Conservation (phyloP, 2,329 filamentous ascomycete genomes). For the Pezicula rhizophila region DNA sequence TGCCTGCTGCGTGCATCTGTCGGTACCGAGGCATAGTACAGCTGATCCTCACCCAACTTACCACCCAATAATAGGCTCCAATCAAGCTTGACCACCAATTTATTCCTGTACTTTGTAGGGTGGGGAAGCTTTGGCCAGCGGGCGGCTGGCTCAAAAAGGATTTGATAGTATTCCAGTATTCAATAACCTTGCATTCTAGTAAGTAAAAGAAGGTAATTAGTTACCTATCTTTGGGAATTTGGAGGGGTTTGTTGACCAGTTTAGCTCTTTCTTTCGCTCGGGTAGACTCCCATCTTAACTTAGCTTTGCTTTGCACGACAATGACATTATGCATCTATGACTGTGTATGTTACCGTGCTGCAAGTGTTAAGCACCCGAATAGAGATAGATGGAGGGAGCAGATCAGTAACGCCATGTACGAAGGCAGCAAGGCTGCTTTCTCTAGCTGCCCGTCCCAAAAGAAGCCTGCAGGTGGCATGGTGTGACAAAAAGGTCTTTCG, state of each 20-base stretch:
- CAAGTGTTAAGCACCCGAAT: conserved; percentile 19
- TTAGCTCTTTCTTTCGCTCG: neutral
- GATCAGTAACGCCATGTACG: neutral
- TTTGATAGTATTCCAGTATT: too few species aligned
- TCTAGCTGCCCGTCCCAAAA: neutral
- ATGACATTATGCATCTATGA: conserved; percentile 5
- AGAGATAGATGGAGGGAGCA: neutral
- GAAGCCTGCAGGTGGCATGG: neutral
- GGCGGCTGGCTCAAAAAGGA: too few species aligned
- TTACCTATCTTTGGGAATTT: too few species aligned
- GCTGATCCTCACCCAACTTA: too few species aligned
- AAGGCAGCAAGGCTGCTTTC: neutral
- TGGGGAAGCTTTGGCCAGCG: too few species aligned
- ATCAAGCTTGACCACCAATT: too few species aligned
- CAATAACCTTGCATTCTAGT: too few species aligned
- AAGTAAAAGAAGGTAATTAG: too few species aligned
- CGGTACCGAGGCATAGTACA: neutral
- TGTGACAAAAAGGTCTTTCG: neutral
- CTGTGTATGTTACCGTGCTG: conserved; percentile 14
- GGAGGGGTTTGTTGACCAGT: too few species aligned
- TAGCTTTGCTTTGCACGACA: neutral
- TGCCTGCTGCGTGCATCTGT: too few species aligned
- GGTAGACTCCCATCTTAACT: neutral
- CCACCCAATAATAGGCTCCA: too few species aligned
- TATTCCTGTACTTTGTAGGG: too few species aligned